A percentile compares a stretch with the other conserved stretches of the same genome.
Conservation (phyloP, 768 basidiomycete species). For the Hygrophorus pudorinus region DNA sequence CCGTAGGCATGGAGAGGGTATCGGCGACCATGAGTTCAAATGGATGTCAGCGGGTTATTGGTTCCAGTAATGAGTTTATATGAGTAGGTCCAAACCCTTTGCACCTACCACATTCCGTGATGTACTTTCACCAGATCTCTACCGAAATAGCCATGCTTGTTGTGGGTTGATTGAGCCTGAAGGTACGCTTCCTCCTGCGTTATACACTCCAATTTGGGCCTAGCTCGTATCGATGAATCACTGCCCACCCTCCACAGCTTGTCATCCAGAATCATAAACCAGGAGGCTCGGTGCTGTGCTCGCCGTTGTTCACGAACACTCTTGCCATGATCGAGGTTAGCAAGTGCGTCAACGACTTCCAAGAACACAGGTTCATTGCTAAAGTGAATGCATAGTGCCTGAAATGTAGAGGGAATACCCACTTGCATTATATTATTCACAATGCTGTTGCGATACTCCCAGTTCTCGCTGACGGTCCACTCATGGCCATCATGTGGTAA, state of each 20-base stretch:
- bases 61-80: constrained; percentile 16
- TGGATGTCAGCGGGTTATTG: constrained; percentile 16
- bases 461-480: constrained; percentile 7
- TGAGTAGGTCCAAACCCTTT: constrained; percentile 23
- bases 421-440: too few relatives aligned
- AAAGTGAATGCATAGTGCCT: constrained; percentile 4
- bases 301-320: constrained; percentile 9
- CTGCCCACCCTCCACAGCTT: constrained; percentile 19
- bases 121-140: too few relatives aligned
- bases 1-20: too few relatives aligned
- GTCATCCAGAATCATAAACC: too few relatives aligned
- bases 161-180: too few relatives aligned
- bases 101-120: too few relatives aligned
- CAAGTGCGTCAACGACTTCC: constrained; percentile 15
- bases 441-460: too few relatives aligned
- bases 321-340: constrained; percentile 12
- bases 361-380: constrained; percentile 12
- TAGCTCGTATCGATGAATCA: constrained; percentile 8
- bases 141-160: too few relatives aligned
- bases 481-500: constrained; percentile 14
- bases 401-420: too few relatives aligned
- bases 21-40: too few relatives aligned
- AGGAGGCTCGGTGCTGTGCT: constrained; percentile 18
- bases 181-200: too few relatives aligned
- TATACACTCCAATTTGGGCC: constrained; percentile 13